Conservation (phyloP, 2,329 filamentous ascomycete species). For the Nigrospora sphaerica region DNA sequence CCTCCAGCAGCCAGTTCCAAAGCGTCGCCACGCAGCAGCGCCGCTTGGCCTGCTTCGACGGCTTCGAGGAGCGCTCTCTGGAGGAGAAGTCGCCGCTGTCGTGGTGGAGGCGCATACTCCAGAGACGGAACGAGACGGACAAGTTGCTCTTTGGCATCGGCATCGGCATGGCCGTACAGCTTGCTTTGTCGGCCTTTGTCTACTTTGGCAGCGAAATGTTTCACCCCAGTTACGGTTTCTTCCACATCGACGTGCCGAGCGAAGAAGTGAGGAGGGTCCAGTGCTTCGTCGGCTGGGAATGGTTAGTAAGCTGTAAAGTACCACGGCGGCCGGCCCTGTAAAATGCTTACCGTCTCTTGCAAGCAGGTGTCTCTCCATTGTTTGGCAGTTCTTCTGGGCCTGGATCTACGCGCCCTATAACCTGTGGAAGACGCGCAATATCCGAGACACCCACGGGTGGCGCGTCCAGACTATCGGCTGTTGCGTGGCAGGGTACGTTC, state of each 20-base stretch:
- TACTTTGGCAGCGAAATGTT: conserved; percentile 61
- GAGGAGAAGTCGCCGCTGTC: conserved; percentile 11
- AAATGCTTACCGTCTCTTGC: neutral
- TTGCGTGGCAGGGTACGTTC: conserved; percentile 35
- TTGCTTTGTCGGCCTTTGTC: conserved; percentile 51
- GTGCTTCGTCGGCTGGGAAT: conserved; percentile 52
- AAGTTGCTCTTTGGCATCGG: conserved; percentile 43
- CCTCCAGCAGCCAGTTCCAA: conserved; percentile 54
- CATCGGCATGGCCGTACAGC: conserved; percentile 49
- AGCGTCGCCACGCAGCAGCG: conserved; percentile 49
- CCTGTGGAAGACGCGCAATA: conserved; percentile 52
- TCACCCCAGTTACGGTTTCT: conserved; percentile 52
- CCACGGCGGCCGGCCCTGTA: neutral
- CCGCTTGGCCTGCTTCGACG: conserved; percentile 24
- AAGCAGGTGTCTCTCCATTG: conserved; percentile 50
- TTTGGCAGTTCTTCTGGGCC: conserved; percentile 60
- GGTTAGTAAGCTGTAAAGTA: conserved; percentile 31
- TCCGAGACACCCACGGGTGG: conserved; percentile 62
- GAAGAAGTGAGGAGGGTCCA: conserved; percentile 41
- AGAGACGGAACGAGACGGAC: conserved; percentile 35
- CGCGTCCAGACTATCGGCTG: conserved; percentile 53
- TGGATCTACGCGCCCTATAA: conserved; percentile 55
- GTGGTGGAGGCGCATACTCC: conserved; percentile 19
- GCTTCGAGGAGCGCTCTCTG: conserved; percentile 9
- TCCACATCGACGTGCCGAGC: conserved; percentile 53